Evolutionary conservation across 495 filamentous ascomycete genomes (phyloP).

Genomic region (Penicillium malachiteum): DNA sequence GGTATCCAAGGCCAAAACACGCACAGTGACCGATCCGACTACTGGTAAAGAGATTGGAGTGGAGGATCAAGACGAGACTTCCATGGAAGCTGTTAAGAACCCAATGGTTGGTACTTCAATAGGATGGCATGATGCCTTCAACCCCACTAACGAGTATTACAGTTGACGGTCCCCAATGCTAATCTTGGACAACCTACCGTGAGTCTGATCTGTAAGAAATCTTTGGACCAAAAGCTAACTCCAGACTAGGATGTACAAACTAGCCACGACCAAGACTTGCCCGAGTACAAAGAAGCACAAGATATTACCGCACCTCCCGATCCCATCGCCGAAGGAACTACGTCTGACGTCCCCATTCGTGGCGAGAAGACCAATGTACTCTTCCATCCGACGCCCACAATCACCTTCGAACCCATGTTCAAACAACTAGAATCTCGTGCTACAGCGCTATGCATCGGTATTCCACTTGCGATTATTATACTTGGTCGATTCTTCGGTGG

Average conservation of each 20-base stretch:
- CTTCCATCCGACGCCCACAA: slow-evolving; percentile 88
- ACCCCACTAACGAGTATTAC: neutral
- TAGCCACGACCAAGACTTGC: slow-evolving; percentile 56
- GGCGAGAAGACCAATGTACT: slow-evolving; percentile 95
- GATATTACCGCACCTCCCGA: slow-evolving; percentile 91
- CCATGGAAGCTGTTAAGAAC: slow-evolving; percentile 68
- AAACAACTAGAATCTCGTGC: slow-evolving; percentile 69
- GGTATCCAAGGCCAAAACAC: slow-evolving; percentile 51
- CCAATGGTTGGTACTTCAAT: slow-evolving; percentile 52
- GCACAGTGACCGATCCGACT: slow-evolving; percentile 80
- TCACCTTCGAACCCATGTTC: slow-evolving; percentile 86
- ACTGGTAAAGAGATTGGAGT: slow-evolving; percentile 86
- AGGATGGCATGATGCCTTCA: neutral
- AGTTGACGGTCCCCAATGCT: slow-evolving; percentile 88
- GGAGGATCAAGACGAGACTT: slow-evolving; percentile 70
- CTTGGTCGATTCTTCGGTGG: slow-evolving; percentile 79
- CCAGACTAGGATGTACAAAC: slow-evolving; percentile 56
- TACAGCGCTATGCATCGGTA: slow-evolving; percentile 61
- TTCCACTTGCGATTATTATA: slow-evolving; percentile 71
- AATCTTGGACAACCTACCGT: slow-evolving; percentile 74
- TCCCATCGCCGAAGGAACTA: slow-evolving; percentile 72
- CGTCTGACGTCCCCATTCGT: slow-evolving; percentile 90
- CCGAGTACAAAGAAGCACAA: slow-evolving; percentile 79
- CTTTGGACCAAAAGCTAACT: slow-evolving; percentile 11
- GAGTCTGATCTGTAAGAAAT: slow-evolving; percentile 16